A percentile compares a stretch with the other conserved stretches of the same genome.
Conservation (phyloP, 176 grass and related monocot genomes). For the Elymus sibiricus region DNA sequence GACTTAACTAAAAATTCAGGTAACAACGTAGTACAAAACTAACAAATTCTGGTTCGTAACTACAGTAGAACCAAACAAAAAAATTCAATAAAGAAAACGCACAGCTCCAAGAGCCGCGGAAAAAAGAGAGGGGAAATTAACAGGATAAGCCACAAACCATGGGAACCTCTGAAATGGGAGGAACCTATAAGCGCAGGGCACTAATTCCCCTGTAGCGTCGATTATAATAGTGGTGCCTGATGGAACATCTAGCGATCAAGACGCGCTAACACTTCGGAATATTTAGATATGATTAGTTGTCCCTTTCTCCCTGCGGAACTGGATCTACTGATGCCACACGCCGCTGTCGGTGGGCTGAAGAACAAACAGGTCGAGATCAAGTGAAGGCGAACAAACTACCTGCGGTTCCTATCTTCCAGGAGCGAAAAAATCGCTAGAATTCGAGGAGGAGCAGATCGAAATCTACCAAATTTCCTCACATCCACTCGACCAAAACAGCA, state of each 20-base stretch:
- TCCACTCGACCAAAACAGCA: neutral
- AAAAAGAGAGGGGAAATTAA: neutral
- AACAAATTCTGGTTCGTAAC: neutral
- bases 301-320: neutral
- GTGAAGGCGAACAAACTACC: neutral
- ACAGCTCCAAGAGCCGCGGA: neutral
- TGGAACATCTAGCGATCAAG: neutral
- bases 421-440: neutral
- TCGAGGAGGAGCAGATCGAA: neutral
- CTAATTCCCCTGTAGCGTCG: neutral
- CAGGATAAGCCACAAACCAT: neutral
- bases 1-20: neutral
- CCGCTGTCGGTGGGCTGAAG: neutral
- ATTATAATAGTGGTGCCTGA: neutral
- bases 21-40: neutral
- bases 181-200: neutral
- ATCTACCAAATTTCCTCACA: neutral
- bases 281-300: neutral
- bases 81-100: neutral
- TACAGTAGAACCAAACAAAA: neutral
- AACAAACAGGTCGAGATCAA: slow-evolving; percentile 18
- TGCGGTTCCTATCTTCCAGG: slow-evolving; percentile 20
- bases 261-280: neutral
- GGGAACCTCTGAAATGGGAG: neutral
- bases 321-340: slow-evolving; percentile 10